Evolutionary conservation across 2,329 filamentous ascomycete genomes (phyloP).

Genomic region (Aspergillus transmontanensis): DNA sequence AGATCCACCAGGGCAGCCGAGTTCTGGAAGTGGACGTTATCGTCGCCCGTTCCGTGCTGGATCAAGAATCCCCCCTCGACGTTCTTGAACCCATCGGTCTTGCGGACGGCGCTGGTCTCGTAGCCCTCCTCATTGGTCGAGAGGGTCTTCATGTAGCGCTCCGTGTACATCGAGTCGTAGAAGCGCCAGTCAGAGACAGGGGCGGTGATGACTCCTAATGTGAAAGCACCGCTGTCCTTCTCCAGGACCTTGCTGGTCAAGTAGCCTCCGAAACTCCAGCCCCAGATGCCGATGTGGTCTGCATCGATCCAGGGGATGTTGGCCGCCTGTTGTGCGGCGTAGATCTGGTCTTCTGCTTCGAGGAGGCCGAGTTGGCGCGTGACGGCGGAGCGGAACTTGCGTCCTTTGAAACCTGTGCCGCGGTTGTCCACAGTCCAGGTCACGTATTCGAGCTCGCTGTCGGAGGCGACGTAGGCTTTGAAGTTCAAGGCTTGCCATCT

Average conservation of each 20-base stretch:
- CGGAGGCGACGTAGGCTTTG: constrained; percentile 66
- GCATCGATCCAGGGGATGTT: constrained; percentile 58
- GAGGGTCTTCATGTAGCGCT: constrained; percentile 71
- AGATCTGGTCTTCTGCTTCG: constrained; percentile 68
- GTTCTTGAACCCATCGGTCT: constrained; percentile 63
- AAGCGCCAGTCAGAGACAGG: constrained; percentile 71
- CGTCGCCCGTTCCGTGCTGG: constrained; percentile 68
- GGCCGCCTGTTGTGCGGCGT: constrained; percentile 62
- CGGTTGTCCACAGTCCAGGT: constrained; percentile 70
- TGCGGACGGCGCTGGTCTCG: constrained; percentile 60
- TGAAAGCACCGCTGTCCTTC: constrained; percentile 61
- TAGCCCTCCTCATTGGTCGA: constrained; percentile 62
- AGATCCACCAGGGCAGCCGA: constrained; percentile 63
- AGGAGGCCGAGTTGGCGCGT: constrained; percentile 62
- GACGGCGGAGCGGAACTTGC: constrained; percentile 62
- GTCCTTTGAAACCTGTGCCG: constrained; percentile 66
- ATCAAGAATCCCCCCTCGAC: constrained; percentile 63
- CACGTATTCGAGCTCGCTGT: constrained; percentile 68
- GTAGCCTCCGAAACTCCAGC: constrained; percentile 71
- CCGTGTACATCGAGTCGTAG: constrained; percentile 72
- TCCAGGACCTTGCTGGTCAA: constrained; percentile 68
- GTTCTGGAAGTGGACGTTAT: constrained; percentile 74
- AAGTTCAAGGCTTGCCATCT: constrained; percentile 58
- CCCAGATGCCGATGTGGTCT: constrained; percentile 66
- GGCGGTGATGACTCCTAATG: constrained; percentile 64